phyloP scores from a whole-genome alignment of 257 asterid species.

The Salvia splendens region DNA sequence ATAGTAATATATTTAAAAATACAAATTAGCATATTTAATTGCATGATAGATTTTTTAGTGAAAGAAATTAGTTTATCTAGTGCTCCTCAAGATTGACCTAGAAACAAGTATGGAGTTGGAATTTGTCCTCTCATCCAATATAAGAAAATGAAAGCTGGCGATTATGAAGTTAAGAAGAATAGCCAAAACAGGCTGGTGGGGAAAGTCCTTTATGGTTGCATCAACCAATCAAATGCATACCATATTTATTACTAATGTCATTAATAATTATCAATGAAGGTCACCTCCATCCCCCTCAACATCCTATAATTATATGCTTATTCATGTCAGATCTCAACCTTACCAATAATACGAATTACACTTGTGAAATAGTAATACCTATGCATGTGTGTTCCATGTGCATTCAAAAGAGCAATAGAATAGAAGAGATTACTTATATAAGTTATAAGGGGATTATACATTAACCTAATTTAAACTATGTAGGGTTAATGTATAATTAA shows the following conservation, averaged over 20 bases:
- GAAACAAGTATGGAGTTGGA: no score
- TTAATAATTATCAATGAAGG: slow-evolving; percentile 13
- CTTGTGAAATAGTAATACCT: not conserved
- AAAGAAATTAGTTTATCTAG: no score
- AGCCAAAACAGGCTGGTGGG: slow-evolving; percentile 1
- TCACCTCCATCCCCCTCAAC: slow-evolving; percentile 6
- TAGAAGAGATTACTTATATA: no score
- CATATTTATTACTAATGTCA: slow-evolving; percentile 6
- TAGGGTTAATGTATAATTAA: no score
- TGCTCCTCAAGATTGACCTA: no score
- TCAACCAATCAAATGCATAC: slow-evolving; percentile 17
- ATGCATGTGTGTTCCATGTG: not conserved
- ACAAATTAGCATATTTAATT: no score
- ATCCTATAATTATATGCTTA: not conserved
- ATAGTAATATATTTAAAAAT: no score
- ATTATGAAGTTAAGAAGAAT: not conserved
- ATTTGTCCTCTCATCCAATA: no score
- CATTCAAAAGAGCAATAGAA: not conserved
- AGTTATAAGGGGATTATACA: no score
- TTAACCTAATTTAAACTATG: no score
- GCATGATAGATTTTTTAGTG: no score
- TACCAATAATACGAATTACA: not conserved
- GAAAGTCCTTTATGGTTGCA: not conserved
- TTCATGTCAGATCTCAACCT: not conserved
- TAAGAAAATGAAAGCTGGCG: not conserved